phyloP scores from a whole-genome alignment of 768 basidiomycete species.

The Trametes cubensis region DNA sequence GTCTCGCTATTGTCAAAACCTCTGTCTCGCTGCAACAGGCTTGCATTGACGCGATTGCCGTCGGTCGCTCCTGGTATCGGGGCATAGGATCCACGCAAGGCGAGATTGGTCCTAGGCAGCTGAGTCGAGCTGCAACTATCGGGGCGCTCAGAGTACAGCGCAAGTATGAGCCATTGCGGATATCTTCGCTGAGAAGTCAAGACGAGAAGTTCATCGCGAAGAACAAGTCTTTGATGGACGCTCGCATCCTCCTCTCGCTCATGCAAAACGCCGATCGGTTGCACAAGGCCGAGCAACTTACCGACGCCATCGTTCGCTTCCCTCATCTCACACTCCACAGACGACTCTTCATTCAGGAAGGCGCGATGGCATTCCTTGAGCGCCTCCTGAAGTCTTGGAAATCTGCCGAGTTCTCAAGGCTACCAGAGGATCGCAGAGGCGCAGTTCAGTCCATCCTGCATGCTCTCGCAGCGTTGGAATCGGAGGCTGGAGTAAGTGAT shows the following conservation, averaged over 20 bases:
- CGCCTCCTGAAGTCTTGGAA: not conserved
- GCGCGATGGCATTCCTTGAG: constrained; percentile 2
- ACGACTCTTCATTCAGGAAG: not conserved
- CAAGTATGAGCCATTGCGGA: not conserved
- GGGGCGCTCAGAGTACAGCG: not conserved
- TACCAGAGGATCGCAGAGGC: not conserved
- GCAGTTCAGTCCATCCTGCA: not conserved
- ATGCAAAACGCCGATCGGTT: constrained; percentile 1
- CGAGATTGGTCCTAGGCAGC: not conserved
- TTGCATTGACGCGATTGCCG: not conserved
- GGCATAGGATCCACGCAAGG: not conserved
- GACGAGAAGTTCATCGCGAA: not conserved
- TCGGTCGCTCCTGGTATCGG: not conserved
- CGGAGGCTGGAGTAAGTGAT: not conserved
- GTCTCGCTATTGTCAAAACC: not conserved
- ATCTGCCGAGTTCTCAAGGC: not conserved
- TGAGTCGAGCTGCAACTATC: not conserved
- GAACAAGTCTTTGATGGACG: not conserved
- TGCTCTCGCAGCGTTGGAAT: not conserved
- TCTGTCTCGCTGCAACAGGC: too few species aligned
- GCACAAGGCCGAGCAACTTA: not conserved
- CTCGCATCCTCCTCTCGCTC: constrained; percentile 3
- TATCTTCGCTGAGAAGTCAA: constrained; percentile 2
- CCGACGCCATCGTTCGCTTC: not conserved
- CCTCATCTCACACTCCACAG: constrained; percentile 4